phyloP scores from a whole-genome alignment of 2,329 filamentous ascomycete genomes.

The Apiospora rasikravindrae region DNA sequence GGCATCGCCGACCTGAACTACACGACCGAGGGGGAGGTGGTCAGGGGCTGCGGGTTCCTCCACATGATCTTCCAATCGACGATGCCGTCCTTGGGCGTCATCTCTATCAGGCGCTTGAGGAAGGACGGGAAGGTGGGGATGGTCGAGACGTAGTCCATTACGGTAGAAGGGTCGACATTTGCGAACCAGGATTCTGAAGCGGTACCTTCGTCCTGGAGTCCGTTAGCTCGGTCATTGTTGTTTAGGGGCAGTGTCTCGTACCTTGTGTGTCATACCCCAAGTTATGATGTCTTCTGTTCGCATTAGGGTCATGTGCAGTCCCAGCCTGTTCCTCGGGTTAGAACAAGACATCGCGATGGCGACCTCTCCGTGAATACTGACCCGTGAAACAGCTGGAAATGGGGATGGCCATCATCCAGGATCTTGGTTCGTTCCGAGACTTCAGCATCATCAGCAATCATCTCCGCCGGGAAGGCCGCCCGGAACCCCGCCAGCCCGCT shows the following conservation, averaged over 20 bases:
- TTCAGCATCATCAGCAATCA: neutral
- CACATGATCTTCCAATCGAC: slow-evolving; percentile 46
- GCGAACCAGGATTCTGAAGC: slow-evolving; percentile 7
- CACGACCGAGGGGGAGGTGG: slow-evolving; percentile 36
- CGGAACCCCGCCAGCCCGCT: neutral
- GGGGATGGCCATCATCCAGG: slow-evolving; percentile 21
- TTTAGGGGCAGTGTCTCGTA: neutral
- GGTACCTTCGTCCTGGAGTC: neutral
- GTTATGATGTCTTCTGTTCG: slow-evolving; percentile 18
- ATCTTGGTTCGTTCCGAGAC: neutral
- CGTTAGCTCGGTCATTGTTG: neutral
- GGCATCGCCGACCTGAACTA: slow-evolving; percentile 43
- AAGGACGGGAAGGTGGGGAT: slow-evolving; percentile 23
- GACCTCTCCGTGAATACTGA: neutral
- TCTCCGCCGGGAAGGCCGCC: neutral
- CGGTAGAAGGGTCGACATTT: slow-evolving; percentile 24
- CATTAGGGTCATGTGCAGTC: neutral
- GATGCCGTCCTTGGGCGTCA: slow-evolving; percentile 37
- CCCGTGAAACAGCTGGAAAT: slow-evolving; percentile 19
- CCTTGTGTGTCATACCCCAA: slow-evolving; percentile 20
- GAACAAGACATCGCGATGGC: too few species aligned
- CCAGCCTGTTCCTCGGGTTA: neutral
- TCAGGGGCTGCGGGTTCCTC: slow-evolving; percentile 40
- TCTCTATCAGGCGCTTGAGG: slow-evolving; percentile 27
- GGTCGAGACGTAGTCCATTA: slow-evolving; percentile 19